Percentiles rank a stretch among this genome's conserved stretches.
These are phyloP conservation scores for Massarina eburnea DNA, from an alignment of 2,329 filamentous ascomycete genomes.

Conservation along the genomic window DNA sequence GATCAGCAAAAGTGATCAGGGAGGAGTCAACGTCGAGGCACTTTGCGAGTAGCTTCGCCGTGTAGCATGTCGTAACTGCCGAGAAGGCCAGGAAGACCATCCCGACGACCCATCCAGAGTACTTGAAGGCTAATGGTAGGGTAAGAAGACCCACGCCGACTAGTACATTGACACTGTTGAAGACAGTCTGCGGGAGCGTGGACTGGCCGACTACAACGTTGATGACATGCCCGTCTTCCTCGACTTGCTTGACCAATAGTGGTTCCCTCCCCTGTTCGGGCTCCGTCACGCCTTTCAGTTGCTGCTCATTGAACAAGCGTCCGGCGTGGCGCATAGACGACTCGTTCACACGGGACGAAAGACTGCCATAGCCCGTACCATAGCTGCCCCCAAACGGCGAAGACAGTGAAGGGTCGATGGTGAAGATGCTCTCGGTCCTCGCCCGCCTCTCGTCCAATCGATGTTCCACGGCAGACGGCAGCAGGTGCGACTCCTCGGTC, in stretches of 20 bases:
- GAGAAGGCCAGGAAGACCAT: conserved; percentile 72
- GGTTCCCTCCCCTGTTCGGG: conserved; percentile 61
- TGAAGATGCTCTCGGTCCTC: conserved; percentile 49
- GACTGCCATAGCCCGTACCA: conserved; percentile 62
- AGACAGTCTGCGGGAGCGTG: conserved; percentile 92
- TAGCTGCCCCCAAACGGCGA: conserved; percentile 74
- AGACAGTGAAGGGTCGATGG: conserved; percentile 58
- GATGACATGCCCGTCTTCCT: conserved; percentile 80
- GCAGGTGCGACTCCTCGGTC: conserved; percentile 32
- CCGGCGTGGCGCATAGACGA: conserved; percentile 60
- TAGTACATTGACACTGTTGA: conserved; percentile 93
- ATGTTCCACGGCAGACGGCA: conserved; percentile 30
- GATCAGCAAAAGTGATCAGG: conserved; percentile 90
- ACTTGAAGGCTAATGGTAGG: conserved; percentile 82
- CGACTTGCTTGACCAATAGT: conserved; percentile 83
- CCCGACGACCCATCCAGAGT: conserved; percentile 86
- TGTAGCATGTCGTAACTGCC: conserved; percentile 79
- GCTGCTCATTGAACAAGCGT: conserved; percentile 51
- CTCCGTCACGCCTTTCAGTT: conserved; percentile 44
- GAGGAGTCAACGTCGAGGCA: conserved; percentile 85
- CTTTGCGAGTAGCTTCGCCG: conserved; percentile 79
- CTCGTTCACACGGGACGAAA: conserved; percentile 59
- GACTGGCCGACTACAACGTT: conserved; percentile 87
- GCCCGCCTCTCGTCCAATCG: conserved; percentile 30
- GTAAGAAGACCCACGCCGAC: conserved; percentile 89